These are phyloP conservation scores for Aeschynomene evenia DNA, from an alignment of 306 rosid species.

Conservation along the genomic window DNA sequence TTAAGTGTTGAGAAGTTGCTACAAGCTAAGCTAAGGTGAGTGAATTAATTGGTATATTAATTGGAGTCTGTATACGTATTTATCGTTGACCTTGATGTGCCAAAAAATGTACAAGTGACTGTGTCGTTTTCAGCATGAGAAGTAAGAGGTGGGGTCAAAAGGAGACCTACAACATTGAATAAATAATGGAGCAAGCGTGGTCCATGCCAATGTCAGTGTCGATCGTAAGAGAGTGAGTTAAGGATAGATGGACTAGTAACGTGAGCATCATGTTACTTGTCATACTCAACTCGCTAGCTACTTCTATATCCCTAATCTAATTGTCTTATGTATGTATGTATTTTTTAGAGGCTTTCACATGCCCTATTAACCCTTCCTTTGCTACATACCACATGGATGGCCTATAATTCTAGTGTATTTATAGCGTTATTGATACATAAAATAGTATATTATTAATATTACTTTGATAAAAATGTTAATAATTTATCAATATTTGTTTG, in stretches of 20 bases:
- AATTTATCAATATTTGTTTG: no score
- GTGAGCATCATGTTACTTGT: slow-evolving; percentile 81
- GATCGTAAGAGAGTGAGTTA: slow-evolving; percentile 44
- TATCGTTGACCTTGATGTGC: slow-evolving; percentile 44
- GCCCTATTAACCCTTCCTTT: slow-evolving; percentile 57
- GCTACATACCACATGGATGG: slow-evolving; percentile 85
- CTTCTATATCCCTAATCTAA: no score
- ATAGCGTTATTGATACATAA: no score
- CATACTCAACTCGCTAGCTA: slow-evolving; percentile 39
- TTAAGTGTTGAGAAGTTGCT: no score
- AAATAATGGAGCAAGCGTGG: slow-evolving; percentile 47
- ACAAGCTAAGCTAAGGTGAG: no score
- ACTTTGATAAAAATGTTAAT: no score
- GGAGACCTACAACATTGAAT: slow-evolving; percentile 54
- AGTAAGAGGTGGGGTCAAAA: not conserved
- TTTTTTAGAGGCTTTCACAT: slow-evolving; percentile 68
- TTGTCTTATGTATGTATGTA: slow-evolving; percentile 42
- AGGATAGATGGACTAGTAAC: slow-evolving; percentile 60
- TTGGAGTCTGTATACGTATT: slow-evolving; percentile 27
- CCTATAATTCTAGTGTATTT: no score
- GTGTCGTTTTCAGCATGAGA: not conserved
- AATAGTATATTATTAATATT: no score
- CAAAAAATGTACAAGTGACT: not conserved
- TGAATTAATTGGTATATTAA: slow-evolving; percentile 11
- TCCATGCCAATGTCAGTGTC: slow-evolving; percentile 62